Percentiles rank a stretch among this genome's conserved stretches.
These are phyloP conservation scores for Neopestalotiopsis sp. DNA, from an alignment of 2,329 filamentous ascomycete species.

Conservation along the genomic window DNA sequence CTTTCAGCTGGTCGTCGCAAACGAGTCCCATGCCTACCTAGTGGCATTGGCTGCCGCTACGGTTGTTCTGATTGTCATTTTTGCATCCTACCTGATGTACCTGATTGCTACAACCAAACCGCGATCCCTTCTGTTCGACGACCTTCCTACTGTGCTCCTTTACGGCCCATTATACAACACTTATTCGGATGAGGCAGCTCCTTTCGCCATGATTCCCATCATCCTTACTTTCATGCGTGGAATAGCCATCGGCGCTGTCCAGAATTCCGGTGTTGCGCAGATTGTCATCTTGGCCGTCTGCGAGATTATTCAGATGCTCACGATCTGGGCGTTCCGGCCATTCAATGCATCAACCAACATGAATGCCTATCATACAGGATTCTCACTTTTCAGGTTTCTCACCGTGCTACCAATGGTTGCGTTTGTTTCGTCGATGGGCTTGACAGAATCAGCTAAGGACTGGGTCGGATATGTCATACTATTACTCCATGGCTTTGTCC, in stretches of 20 bases:
- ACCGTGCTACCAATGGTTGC: slow-evolving; percentile 79
- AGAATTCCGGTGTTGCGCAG: slow-evolving; percentile 91
- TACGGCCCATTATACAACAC: slow-evolving; percentile 98
- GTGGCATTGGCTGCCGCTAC: slow-evolving; percentile 79
- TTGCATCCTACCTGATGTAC: slow-evolving; percentile 79
- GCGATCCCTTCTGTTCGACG: slow-evolving; percentile 88
- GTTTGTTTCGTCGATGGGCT: slow-evolving; percentile 83
- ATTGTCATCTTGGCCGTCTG: slow-evolving; percentile 91
- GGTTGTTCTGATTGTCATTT: slow-evolving; percentile 73
- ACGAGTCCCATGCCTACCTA: slow-evolving; percentile 69
- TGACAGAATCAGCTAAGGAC: slow-evolving; percentile 80
- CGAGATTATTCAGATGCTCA: slow-evolving; percentile 88
- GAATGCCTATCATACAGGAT: slow-evolving; percentile 93
- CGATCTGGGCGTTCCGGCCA: slow-evolving; percentile 86
- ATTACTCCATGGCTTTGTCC: slow-evolving; percentile 80
- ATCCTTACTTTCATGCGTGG: slow-evolving; percentile 85
- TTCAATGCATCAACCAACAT: slow-evolving; percentile 93
- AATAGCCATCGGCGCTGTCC: slow-evolving; percentile 89
- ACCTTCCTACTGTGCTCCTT: slow-evolving; percentile 84
- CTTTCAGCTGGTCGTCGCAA: slow-evolving; percentile 85
- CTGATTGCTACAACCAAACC: slow-evolving; percentile 83
- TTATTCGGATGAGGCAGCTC: slow-evolving; percentile 89
- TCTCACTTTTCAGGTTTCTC: slow-evolving; percentile 77
- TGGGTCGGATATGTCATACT: slow-evolving; percentile 97
- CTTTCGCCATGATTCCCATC: slow-evolving; percentile 87